These are phyloP conservation scores for Wallacemonas sp. DNA, from an alignment of 208 protist species.

Conservation along the genomic window DNA sequence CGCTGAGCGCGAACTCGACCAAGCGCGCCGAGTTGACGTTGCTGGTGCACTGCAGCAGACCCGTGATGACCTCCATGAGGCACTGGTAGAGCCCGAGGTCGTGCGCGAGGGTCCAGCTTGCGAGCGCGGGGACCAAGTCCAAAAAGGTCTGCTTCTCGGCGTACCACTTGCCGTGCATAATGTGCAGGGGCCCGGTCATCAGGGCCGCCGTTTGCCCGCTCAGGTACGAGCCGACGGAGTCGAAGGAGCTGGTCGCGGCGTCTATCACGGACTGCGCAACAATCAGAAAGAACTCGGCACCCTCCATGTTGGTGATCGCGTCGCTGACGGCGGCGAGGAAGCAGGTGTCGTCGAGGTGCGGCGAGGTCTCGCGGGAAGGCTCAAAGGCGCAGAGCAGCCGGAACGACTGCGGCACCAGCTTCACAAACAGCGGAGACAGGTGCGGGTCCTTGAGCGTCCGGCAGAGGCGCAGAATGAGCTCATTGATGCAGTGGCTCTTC, in stretches of 20 bases:
- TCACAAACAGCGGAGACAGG: conserved; percentile 37
- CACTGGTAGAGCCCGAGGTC: conserved; percentile 40
- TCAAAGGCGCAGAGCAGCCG: conserved; percentile 74
- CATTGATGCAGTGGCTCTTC: conserved; percentile 56
- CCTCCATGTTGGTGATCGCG: conserved; percentile 38
- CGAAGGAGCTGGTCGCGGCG: conserved; percentile 58
- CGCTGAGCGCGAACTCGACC: conserved; percentile 52
- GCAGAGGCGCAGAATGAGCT: conserved; percentile 40
- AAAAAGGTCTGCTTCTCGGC: conserved; percentile 82
- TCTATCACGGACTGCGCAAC: conserved; percentile 70
- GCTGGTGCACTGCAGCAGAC: conserved; percentile 59
- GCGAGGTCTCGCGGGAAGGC: conserved; percentile 45
- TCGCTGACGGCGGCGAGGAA: conserved; percentile 49
- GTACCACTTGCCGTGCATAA: conserved; percentile 40
- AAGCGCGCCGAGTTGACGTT: conserved; percentile 57
- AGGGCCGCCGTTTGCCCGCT: conserved; percentile 23
- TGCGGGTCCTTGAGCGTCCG: conserved; percentile 34
- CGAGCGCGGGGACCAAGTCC: conserved; percentile 63
- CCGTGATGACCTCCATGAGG: conserved; percentile 49
- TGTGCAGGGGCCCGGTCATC: conserved; percentile 49
- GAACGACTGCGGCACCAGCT: conserved; percentile 67
- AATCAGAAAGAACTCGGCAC: conserved; percentile 64
- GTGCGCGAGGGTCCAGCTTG: conserved; percentile 38
- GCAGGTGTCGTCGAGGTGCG: conserved; percentile 52
- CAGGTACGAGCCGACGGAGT: conserved; percentile 15